Evolutionary conservation across 345 rosid species (phyloP).

Genomic region (Populus davidiana): DNA sequence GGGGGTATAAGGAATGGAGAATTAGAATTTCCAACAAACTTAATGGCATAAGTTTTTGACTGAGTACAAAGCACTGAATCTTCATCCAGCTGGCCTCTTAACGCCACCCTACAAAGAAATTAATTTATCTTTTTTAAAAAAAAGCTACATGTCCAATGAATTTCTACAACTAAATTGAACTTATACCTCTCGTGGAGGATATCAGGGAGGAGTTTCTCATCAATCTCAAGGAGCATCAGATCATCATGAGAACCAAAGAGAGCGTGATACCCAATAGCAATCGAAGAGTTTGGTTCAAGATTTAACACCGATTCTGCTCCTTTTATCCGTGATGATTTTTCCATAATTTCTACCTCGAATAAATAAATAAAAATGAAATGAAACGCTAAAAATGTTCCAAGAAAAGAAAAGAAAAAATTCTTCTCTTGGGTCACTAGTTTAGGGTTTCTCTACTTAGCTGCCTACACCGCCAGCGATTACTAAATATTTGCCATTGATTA

Average conservation of each 20-base stretch:
- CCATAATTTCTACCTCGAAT: slow-evolving; percentile 8
- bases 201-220: slow-evolving; percentile 60
- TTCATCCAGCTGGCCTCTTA: slow-evolving; percentile 82
- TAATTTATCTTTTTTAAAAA: background rate
- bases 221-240: slow-evolving; percentile 70
- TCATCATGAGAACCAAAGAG: slow-evolving; percentile 67
- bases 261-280: slow-evolving; percentile 63
- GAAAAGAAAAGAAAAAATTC: no score
- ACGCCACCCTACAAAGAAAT: slow-evolving; percentile 46
- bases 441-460: no score
- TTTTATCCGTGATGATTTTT: slow-evolving; percentile 2
- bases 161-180: background rate
- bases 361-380: no score
- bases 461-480: no score
- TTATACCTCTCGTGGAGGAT: slow-evolving; percentile 56
- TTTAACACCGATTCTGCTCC: slow-evolving; percentile 63
- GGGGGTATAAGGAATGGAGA: slow-evolving; percentile 78
- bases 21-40: slow-evolving; percentile 83
- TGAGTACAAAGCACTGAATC: slow-evolving; percentile 88
- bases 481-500: no score
- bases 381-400: no score
- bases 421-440: no score
- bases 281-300: slow-evolving; percentile 47
- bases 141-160: background rate
- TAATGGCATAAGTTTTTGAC: slow-evolving; percentile 73